These are phyloP conservation scores for Boehmeria nivea DNA, from an alignment of 306 rosid species.

Conservation along the genomic window DNA sequence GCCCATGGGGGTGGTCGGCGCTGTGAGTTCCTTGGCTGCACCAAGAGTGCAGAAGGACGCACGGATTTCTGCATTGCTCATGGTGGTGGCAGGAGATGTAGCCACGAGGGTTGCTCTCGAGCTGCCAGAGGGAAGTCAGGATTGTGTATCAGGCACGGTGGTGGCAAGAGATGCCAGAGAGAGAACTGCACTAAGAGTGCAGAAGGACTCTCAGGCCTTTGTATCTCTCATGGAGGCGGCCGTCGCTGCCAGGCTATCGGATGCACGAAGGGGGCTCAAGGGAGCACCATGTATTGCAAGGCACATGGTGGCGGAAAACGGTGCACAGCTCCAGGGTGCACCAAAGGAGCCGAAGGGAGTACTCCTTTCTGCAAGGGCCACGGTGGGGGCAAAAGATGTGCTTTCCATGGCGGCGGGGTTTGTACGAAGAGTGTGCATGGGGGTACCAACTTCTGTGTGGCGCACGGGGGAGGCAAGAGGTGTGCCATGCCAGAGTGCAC, in stretches of 20 bases:
- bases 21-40: constrained; percentile 85
- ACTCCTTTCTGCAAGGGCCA: constrained; percentile 91
- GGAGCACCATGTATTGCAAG: constrained; percentile 93
- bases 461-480: constrained; percentile 96
- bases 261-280: constrained; percentile 95
- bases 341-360: constrained; percentile 95
- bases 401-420: constrained; percentile 71
- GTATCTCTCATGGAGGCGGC: constrained; percentile 97
- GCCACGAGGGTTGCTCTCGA: constrained; percentile 67
- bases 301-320: constrained; percentile 97
- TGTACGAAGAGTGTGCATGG: constrained; percentile 93
- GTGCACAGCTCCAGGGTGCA: constrained; percentile 84
- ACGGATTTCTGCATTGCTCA: constrained; percentile 93
- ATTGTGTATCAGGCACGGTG: constrained; percentile 89
- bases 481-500: constrained; percentile 85
- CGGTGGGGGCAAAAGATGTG: constrained; percentile 92
- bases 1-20: constrained; percentile 99
- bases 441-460: constrained; percentile 91
- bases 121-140: constrained; percentile 98
- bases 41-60: constrained; percentile 98
- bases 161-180: constrained; percentile 90
- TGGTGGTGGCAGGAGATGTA: constrained; percentile 96
- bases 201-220: constrained; percentile 91
- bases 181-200: constrained; percentile 94
- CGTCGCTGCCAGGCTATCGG: constrained; percentile 75